Conservation (phyloP, 495 filamentous ascomycete species). For the Neurospora sp. region DNA sequence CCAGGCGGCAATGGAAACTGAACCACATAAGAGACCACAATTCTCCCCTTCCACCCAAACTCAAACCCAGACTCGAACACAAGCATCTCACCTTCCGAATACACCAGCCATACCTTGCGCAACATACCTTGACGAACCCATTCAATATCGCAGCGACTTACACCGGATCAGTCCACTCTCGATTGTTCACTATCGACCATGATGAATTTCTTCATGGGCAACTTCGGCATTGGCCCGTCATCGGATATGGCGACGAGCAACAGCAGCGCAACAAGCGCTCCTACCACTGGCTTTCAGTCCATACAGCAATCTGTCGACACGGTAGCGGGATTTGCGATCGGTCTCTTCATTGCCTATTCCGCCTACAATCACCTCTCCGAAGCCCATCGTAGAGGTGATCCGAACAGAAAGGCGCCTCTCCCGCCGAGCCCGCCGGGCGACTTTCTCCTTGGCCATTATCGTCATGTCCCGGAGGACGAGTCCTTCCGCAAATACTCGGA, state of each 20-base stretch:
- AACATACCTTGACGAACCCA: neutral
- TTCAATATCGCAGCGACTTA: neutral
- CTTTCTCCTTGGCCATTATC: constrained; percentile 32
- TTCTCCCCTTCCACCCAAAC: neutral
- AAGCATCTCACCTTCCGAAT: neutral
- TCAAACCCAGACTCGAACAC: neutral
- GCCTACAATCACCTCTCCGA: neutral
- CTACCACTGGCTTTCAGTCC: neutral
- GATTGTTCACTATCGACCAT: neutral
- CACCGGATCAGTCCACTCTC: neutral
- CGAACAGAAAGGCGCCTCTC: constrained; percentile 12
- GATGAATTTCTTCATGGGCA: neutral
- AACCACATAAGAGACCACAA: neutral
- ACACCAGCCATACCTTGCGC: neutral
- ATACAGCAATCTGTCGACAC: neutral
- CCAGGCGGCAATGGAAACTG: neutral
- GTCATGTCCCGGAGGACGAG: constrained; percentile 27
- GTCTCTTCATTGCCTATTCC: neutral
- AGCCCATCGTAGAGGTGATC: neutral
- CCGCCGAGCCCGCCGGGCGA: constrained; percentile 30
- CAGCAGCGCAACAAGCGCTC: neutral
- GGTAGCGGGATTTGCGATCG: neutral
- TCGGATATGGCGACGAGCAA: neutral
- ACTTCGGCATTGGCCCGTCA: neutral
- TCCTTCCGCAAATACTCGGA: constrained; percentile 31